These are phyloP conservation scores for Boletellus sp. DNA, from an alignment of 1,284 basidiomycete species.

Conservation along the genomic window DNA sequence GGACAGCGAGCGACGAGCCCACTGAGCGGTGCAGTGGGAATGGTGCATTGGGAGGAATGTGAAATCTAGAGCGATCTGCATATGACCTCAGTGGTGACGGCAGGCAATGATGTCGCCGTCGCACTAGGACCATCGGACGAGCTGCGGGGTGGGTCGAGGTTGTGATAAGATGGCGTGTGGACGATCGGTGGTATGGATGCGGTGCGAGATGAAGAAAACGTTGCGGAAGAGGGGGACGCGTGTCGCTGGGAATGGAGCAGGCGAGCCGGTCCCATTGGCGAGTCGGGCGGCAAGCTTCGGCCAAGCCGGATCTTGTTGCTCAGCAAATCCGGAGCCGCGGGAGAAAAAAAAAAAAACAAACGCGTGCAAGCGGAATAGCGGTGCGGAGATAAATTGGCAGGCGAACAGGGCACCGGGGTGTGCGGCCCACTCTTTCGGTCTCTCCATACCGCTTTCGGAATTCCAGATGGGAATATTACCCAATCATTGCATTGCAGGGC, in stretches of 20 bases:
- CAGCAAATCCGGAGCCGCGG: slow-evolving; percentile 31
- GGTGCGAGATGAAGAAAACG: slow-evolving; percentile 33
- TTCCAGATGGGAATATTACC: slow-evolving; percentile 28
- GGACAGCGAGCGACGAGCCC: not conserved
- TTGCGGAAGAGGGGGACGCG: slow-evolving; percentile 18
- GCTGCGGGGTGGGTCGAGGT: not conserved
- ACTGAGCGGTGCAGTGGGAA: slow-evolving; percentile 14
- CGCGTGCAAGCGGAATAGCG: slow-evolving; percentile 7
- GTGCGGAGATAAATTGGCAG: slow-evolving; percentile 26
- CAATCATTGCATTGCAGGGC: slow-evolving; percentile 30
- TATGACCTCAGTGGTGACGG: slow-evolving; percentile 32
- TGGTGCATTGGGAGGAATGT: slow-evolving; percentile 3
- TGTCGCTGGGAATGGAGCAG: slow-evolving; percentile 14
- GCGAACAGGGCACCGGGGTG: slow-evolving; percentile 24
- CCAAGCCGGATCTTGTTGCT: slow-evolving; percentile 26
- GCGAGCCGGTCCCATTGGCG: not conserved
- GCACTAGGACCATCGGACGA: not conserved
- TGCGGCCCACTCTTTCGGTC: slow-evolving; percentile 12
- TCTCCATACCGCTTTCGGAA: not conserved
- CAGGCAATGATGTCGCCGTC: slow-evolving; percentile 3
- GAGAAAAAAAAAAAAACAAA: slow-evolving; percentile 1
- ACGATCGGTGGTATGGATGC: slow-evolving; percentile 9
- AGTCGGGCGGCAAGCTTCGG: slow-evolving; percentile 23
- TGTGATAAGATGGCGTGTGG: slow-evolving; percentile 28
- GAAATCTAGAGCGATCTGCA: slow-evolving; percentile 29